Percentiles rank a stretch among this genome's conserved stretches.
Conservation (phyloP, 2,329 filamentous ascomycete genomes). For the Helotiales sp. region DNA sequence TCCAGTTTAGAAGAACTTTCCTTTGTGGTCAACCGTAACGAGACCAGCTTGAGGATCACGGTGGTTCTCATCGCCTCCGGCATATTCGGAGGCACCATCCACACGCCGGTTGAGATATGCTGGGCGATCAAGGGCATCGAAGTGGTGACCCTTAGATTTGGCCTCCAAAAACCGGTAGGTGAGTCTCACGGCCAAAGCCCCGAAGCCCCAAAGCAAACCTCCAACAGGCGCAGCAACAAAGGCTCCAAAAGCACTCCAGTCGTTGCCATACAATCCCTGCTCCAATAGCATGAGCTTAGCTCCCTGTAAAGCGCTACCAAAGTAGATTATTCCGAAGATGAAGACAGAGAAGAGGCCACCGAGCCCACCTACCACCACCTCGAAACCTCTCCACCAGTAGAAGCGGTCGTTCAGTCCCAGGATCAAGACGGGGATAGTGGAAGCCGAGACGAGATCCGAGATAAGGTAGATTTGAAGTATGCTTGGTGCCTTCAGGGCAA, state of each 20-base stretch:
- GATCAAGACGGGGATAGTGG: conserved; percentile 74
- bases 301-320: conserved; percentile 66
- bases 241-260: conserved; percentile 84
- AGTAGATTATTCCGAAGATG: conserved; percentile 81
- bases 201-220: conserved; percentile 72
- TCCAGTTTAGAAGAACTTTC: conserved; percentile 42
- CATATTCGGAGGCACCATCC: conserved; percentile 41
- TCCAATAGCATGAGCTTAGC: conserved; percentile 73
- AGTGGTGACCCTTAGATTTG: conserved; percentile 62
- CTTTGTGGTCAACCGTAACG: conserved; percentile 40
- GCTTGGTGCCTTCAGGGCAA: conserved; percentile 74
- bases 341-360: conserved; percentile 82
- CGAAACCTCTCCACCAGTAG: conserved; percentile 81
- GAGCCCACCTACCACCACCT: conserved; percentile 77
- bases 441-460: conserved; percentile 77
- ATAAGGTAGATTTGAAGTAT: conserved; percentile 85
- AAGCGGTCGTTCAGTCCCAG: conserved; percentile 69
- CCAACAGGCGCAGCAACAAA: conserved; percentile 82
- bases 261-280: conserved; percentile 73
- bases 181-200: conserved; percentile 65
- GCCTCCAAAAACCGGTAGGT: conserved; percentile 61
- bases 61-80: conserved; percentile 32
- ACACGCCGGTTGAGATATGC: conserved; percentile 31
- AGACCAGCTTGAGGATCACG: conserved; percentile 30
- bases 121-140: conserved; percentile 70